Conservation (phyloP, 108 stramenopile genomes). For the Schizochytrium sp. region DNA sequence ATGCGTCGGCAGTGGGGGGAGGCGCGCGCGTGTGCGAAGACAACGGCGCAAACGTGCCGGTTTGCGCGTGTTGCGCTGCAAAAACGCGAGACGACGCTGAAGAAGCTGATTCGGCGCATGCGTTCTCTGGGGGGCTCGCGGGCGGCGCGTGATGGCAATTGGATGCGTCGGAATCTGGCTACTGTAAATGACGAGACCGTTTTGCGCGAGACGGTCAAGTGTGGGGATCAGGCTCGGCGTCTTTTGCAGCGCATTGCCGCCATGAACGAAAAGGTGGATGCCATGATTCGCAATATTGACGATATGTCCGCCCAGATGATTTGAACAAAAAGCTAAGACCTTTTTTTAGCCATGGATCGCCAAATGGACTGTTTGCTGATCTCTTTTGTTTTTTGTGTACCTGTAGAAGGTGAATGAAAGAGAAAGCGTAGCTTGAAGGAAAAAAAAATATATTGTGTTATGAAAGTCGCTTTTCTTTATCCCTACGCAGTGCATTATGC, state of each 20-base stretch:
- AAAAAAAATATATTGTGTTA: too few relatives aligned
- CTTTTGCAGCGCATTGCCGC: background rate
- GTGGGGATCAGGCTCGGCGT: background rate
- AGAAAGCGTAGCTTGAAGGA: too few relatives aligned
- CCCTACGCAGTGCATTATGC: too few relatives aligned
- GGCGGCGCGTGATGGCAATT: background rate
- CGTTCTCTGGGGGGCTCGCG: background rate
- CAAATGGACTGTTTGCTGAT: too few relatives aligned
- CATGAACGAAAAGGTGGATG: background rate
- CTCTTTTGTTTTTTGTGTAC: too few relatives aligned
- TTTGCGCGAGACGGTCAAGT: background rate
- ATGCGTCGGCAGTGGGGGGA: background rate
- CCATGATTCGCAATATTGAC: background rate
- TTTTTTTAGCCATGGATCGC: too few relatives aligned
- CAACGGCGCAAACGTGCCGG: background rate
- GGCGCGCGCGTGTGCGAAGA: background rate
- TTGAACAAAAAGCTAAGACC: background rate
- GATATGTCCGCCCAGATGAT: background rate
- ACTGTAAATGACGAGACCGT: background rate
- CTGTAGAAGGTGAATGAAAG: too few relatives aligned
- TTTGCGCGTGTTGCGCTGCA: background rate
- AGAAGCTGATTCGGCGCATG: background rate
- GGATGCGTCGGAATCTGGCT: background rate
- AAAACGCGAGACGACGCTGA: background rate
- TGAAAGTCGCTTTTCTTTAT: too few relatives aligned